These are phyloP conservation scores for Coffea canephora DNA, from an alignment of 257 asterid genomes.

Conservation along the genomic window DNA sequence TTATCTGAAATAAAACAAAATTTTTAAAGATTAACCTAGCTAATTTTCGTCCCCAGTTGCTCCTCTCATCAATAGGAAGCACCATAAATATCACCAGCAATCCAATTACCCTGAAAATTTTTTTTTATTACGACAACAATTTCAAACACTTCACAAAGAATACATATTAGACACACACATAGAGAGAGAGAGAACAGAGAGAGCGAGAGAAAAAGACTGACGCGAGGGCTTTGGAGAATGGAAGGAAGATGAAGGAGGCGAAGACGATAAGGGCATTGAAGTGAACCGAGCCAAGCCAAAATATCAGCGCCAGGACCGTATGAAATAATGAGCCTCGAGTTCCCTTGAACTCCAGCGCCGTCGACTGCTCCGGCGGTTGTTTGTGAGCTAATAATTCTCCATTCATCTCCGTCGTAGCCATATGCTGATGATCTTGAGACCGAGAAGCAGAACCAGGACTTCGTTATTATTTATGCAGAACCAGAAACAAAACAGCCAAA, in stretches of 20 bases:
- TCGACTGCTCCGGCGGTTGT: constrained; percentile 10
- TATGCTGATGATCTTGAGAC: constrained; percentile 1
- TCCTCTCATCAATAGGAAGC: constrained; percentile 69
- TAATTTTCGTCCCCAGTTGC: constrained; percentile 61
- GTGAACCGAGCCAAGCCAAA: constrained; percentile 83
- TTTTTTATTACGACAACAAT: neutral
- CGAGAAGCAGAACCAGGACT: neutral
- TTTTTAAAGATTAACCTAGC: constrained; percentile 42
- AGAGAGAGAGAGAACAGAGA: too few species aligned
- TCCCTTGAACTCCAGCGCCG: constrained; percentile 65
- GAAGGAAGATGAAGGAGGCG: constrained; percentile 59
- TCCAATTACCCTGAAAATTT: constrained; percentile 57
- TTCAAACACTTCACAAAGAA: neutral
- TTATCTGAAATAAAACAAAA: neutral
- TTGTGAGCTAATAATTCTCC: constrained; percentile 23
- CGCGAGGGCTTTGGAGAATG: constrained; percentile 62
- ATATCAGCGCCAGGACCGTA: constrained; percentile 41
- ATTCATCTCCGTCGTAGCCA: constrained; percentile 26
- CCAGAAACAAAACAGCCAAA: too few species aligned
- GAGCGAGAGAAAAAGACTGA: constrained; percentile 26
- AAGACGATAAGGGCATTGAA: constrained; percentile 40
- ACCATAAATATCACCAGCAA: constrained; percentile 55
- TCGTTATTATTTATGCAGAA: too few species aligned
- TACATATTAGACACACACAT: neutral
- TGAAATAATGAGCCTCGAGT: constrained; percentile 40